Evolutionary conservation across 106 monocot genomes (phyloP), one percentile per base, ranked within the genome.

Genomic region (Acorus gramineus): DNA sequence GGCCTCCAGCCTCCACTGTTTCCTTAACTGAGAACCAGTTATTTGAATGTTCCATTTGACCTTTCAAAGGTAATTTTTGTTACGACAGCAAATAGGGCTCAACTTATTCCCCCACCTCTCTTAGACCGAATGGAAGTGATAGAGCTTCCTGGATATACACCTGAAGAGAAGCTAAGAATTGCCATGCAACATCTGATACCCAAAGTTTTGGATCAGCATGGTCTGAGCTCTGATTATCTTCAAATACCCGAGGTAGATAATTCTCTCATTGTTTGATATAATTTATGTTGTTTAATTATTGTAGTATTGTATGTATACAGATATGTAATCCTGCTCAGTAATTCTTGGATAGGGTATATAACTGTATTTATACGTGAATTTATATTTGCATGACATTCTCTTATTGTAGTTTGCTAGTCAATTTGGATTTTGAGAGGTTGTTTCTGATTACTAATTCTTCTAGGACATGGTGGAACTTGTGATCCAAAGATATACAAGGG

Each of bases 21-120:
- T 62, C 14, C 62, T 48, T 62, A 47, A 62, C 8, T 62, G 47
- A 62, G 7, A 62, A 62, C 4, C 6, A 62, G 62, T 51, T 65
- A 65, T 65, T 50, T 65, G 49, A 43, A 65, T 28, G 65, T 65
- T 50, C 51, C 49, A 28, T 65, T 51, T 52, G 65, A 65, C 6
- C 65, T 65, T 65, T 65, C 65, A 50, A 65, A 65, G 52, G 65
- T 65, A 10, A 51, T 65, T 8, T 65, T 65, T 65, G 52, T 65
- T 14, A 51, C 65, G 6, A 65, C 65, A 13, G 65, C 65, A 4
- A 65, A 65, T 65, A 14, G 14, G 12, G 42, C 7, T 5, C 65
- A 65, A 50, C 49, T 14, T 3, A 65, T 65, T 65, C 65, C 65
- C 43, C 52, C 51, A 2, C 65, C 65, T 4, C 52, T 65, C 10